Conservation (phyloP, 2,329 filamentous ascomycete species). For the Chalaropsis ovoidea region DNA sequence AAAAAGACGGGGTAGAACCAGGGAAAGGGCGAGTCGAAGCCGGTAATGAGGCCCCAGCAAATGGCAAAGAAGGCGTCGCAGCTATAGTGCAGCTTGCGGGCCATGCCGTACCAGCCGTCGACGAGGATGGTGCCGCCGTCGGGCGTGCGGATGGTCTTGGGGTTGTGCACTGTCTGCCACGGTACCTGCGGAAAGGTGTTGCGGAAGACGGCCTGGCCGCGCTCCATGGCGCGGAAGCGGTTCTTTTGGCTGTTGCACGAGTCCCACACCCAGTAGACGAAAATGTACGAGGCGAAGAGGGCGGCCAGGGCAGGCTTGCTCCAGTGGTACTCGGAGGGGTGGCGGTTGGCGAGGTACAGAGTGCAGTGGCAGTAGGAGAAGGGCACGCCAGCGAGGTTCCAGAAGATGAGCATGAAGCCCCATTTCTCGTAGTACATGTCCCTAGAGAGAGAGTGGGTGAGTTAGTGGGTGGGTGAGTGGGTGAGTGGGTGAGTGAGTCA, state of each 20-base stretch:
- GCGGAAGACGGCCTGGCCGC: constrained; percentile 58
- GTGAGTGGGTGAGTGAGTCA: not conserved
- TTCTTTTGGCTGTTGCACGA: constrained; percentile 92
- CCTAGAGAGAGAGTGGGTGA: constrained; percentile 31
- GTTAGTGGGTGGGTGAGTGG: not conserved
- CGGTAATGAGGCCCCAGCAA: constrained; percentile 44
- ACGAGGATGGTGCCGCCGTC: constrained; percentile 67
- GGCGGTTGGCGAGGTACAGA: constrained; percentile 76
- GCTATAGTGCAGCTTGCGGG: constrained; percentile 52
- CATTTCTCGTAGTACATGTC: constrained; percentile 97
- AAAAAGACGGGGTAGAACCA: constrained; percentile 91
- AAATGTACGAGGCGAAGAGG: constrained; percentile 63
- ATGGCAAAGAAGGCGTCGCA: constrained; percentile 42
- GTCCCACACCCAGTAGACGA: constrained; percentile 87
- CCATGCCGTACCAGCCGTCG: constrained; percentile 74
- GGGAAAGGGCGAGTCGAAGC: constrained; percentile 59
- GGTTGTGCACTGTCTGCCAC: constrained; percentile 74
- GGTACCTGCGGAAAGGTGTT: constrained; percentile 85
- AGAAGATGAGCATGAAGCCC: constrained; percentile 97
- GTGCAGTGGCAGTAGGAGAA: constrained; percentile 91
- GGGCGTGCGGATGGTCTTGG: constrained; percentile 62
- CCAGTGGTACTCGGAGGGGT: constrained; percentile 67
- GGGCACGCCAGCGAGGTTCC: constrained; percentile 87
- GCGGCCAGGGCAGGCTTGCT: constrained; percentile 55
- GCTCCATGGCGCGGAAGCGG: constrained; percentile 71